Conservation (phyloP, 2,329 filamentous ascomycete species). For the Xylariaceae sp. region DNA sequence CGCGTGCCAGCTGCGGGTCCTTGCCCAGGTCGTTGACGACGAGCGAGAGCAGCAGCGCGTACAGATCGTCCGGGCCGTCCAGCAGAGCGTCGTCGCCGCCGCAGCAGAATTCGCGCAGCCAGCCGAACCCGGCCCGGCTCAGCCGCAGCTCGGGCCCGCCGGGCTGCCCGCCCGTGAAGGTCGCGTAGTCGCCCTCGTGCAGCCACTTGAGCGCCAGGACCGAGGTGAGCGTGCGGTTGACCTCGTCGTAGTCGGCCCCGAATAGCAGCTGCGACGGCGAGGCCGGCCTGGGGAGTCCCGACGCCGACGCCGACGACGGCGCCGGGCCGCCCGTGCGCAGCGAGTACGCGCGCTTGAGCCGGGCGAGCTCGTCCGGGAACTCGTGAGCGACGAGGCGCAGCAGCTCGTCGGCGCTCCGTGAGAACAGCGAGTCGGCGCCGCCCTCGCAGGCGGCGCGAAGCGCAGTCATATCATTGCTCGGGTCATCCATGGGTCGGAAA, state of each 20-base stretch:
- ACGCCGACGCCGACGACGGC: conserved; percentile 3
- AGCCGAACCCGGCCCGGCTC: conserved; percentile 21
- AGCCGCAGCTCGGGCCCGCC: conserved; percentile 14
- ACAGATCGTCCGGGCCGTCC: conserved; percentile 13
- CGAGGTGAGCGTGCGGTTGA: conserved; percentile 31
- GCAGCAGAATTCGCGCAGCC: conserved; percentile 18
- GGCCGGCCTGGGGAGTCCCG: no score
- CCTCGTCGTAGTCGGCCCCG: conserved; percentile 26
- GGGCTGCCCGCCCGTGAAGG: conserved; percentile 22
- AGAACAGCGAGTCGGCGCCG: no score
- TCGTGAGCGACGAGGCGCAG: conserved; percentile 17
- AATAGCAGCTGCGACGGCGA: conserved; percentile 24
- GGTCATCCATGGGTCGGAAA: no score
- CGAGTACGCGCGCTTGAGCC: conserved; percentile 22
- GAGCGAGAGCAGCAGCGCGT: conserved; percentile 25
- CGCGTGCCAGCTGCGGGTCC: conserved; percentile 22
- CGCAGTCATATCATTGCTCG: no score
- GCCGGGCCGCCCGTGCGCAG: conserved; percentile 10
- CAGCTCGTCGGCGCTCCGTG: conserved; percentile 16
- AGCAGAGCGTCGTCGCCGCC: conserved; percentile 14
- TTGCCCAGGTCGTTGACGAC: conserved; percentile 32
- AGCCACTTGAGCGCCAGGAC: conserved; percentile 30
- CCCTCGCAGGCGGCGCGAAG: no score
- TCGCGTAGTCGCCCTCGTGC: conserved; percentile 24
- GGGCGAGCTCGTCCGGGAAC: conserved; percentile 22